Base-by-base conservation (phyloP, 2,329 filamentous ascomycete genomes). In the Fusarium longipes region DNA sequence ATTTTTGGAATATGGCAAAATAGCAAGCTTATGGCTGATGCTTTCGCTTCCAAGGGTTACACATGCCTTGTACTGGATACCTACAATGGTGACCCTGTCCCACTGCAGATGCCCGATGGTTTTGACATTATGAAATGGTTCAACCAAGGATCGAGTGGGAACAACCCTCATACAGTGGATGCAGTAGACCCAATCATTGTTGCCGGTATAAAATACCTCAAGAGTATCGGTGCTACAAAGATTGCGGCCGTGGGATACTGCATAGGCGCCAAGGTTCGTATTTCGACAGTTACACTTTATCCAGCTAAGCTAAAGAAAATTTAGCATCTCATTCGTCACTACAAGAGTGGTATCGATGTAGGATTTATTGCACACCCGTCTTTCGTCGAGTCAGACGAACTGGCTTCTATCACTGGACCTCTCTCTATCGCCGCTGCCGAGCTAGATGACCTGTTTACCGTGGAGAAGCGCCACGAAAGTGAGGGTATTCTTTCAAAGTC, bases 301-400 rank as follows among this genome's bases (percentile, higher is more conserved):
- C 2, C 3, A 22, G 4, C 4, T 6, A 2, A 1, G 15, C 61
- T 63, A 18, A 64, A 9, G 20, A 4, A 1, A 27, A 1, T 55
- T 6, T 0, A 89, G 85, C 93, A 91, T 74, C 86, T 91, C 17
- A 83, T 84, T 57, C 87, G 92, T 36, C 91, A 89, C 80, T 83
- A 83, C 78, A 82, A 83, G 54, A 74, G 82, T 57, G 87, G 87
- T 65, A 83, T 95, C 68, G 84, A 92, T 53, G 91, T 86, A 52
- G 92, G 91, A 36, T 96, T 85, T 79, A 79, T 87, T 18, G 93
- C 92, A 2, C 93, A 96, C 78, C 93, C 93, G 1, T 91, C 88
- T 25, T 93, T 93, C 70, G 87, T 96, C 29, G 82, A 86, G 8
- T 81, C 87, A 62, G 86, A 87, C 4, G 91, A 93, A 78, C 84